Conservation (phyloP, 352 stramenopile species). For the Phytophthora pinifolia region DNA sequence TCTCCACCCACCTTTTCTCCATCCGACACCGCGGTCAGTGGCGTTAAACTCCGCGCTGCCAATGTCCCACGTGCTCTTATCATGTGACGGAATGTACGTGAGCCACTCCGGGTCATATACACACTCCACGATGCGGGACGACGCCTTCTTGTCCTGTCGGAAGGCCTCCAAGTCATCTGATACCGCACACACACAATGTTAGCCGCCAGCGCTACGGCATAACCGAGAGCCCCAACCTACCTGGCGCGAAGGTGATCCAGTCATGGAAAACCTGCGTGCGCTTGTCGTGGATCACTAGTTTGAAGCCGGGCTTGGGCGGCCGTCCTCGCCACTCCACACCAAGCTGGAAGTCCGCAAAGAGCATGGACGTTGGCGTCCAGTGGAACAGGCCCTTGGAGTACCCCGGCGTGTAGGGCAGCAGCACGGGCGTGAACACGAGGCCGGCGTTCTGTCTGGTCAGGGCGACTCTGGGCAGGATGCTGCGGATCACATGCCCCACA, state of each 20-base stretch:
- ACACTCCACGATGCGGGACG: constrained; percentile 81
- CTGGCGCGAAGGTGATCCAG: constrained; percentile 84
- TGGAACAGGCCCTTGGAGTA: constrained; percentile 76
- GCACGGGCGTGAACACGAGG: constrained; percentile 76
- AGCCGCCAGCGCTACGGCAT: neutral
- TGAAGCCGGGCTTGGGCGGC: constrained; percentile 80
- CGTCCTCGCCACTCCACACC: constrained; percentile 79
- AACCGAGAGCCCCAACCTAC: constrained; percentile 22
- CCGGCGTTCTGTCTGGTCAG: constrained; percentile 81
- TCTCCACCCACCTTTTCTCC: constrained; percentile 84
- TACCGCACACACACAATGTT: too few relatives aligned
- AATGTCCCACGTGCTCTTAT: constrained; percentile 77
- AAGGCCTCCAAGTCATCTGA: constrained; percentile 80
- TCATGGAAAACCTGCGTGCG: constrained; percentile 84
- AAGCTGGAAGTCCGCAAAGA: constrained; percentile 78
- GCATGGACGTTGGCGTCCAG: constrained; percentile 58
- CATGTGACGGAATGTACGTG: constrained; percentile 83
- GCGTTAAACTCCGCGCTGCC: constrained; percentile 67
- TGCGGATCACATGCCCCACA: constrained; percentile 77
- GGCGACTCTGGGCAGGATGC: constrained; percentile 63
- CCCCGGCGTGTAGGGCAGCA: constrained; percentile 77
- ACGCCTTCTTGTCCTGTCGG: constrained; percentile 80
- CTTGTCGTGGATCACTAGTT: constrained; percentile 85
- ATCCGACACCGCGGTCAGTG: constrained; percentile 66
- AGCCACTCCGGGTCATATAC: constrained; percentile 81